These are phyloP conservation scores for Fusarium duplospermum DNA, from an alignment of 2,329 filamentous ascomycete genomes.

Conservation along the genomic window DNA sequence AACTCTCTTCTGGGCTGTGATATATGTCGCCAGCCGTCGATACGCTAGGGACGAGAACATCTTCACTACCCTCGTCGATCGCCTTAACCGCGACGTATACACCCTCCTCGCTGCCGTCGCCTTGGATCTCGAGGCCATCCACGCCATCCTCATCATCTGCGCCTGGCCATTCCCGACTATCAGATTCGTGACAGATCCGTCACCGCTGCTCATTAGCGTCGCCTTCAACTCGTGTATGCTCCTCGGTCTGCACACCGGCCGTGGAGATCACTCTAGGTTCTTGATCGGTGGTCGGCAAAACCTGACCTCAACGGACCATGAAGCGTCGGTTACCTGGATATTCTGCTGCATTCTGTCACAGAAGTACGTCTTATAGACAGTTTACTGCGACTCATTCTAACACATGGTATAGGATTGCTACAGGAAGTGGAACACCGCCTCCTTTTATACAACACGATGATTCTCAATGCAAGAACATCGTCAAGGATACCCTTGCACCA, in stretches of 20 bases:
- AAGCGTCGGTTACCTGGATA: constrained; percentile 65
- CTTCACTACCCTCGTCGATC: constrained; percentile 59
- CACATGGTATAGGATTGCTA: constrained; percentile 42
- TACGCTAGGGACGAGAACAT: constrained; percentile 58
- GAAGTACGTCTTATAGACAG: constrained; percentile 48
- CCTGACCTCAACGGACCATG: constrained; percentile 60
- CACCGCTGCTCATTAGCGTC: constrained; percentile 58
- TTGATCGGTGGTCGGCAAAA: constrained; percentile 57
- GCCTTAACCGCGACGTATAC: constrained; percentile 60
- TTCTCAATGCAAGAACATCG: constrained; percentile 53
- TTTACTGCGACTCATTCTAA: neutral
- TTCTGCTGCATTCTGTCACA: constrained; percentile 65
- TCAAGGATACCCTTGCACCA: constrained; percentile 55
- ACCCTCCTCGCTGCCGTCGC: constrained; percentile 56
- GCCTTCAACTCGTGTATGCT: constrained; percentile 61
- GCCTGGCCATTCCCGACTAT: constrained; percentile 64
- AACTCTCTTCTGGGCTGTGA: constrained; percentile 66
- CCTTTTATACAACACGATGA: constrained; percentile 64
- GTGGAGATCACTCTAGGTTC: constrained; percentile 62
- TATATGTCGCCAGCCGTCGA: constrained; percentile 62
- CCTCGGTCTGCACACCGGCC: constrained; percentile 64
- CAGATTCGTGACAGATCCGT: constrained; percentile 64
- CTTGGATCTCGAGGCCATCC: constrained; percentile 60
- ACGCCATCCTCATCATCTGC: constrained; percentile 63
- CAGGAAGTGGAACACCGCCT: constrained; percentile 60